Base-by-base conservation (phyloP, 2,329 filamentous ascomycete genomes). In the Cercospora berteroae region DNA sequence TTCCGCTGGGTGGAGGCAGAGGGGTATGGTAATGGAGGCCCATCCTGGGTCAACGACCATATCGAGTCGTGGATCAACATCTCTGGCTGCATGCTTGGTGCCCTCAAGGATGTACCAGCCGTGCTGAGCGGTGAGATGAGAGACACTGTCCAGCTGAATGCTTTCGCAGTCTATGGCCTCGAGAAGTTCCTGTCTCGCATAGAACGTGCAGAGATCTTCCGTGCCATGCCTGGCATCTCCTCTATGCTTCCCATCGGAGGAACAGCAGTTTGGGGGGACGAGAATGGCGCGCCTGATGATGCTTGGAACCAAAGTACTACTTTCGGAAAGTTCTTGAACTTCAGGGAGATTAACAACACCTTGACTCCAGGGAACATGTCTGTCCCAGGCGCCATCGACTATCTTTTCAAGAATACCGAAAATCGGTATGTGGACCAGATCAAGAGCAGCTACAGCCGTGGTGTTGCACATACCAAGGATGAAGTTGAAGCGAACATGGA, bases 51-150 rank as follows among this genome's bases (percentile, higher is more conserved):
- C 0, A 94, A 99, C 67, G 86, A 86, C 18, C 87, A 97, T 76
- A 84, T 99, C 61, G 95, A 96, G 72, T 91, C 92, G 2, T 99
- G 96, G 94, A 96, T 99, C 82, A 99, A 99, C 78, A 93, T 99
- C 74, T 95, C 91, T 72, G 95, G 95, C 5, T 99, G 94, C 80
- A 97, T 99, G 94, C 88, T 99, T 5, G 95, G 95, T 13, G 93
- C 95, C 1, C 84, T 93, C 66, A 99, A 99, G 81, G 94, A 91
- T 67, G 82, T 98, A 39, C 92, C 95, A 0, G 94, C 95, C 0
- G 87, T 98, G 0, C 83, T 99, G 1, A 97, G 94, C 0, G 95
- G 95, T 31, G 95, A 99, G 80, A 99, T 99, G 95, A 93, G 94
- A 72, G 95, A 99, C 76, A 99, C 95, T 0, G 95, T 94, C 0